Evolutionary conservation across 2,329 filamentous ascomycete species (phyloP).

Genomic region (Orbilia oligospora): DNA sequence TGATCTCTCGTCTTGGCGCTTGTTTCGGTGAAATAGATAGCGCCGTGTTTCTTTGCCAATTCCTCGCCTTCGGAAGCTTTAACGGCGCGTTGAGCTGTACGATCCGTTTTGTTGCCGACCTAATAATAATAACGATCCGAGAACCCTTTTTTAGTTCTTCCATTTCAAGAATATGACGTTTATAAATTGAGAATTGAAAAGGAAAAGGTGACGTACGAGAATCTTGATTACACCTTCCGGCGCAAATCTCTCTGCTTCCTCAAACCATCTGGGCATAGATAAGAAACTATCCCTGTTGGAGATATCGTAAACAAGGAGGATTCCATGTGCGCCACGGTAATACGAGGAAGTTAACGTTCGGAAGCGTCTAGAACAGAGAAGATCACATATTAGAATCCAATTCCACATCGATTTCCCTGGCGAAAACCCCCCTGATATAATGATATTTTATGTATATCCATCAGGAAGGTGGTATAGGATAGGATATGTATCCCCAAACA

Average conservation of each 20-base stretch:
- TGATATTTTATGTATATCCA: not conserved
- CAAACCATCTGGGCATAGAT: conserved; percentile 72
- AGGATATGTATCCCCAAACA: conserved; percentile 28
- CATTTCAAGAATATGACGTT: too few relatives aligned
- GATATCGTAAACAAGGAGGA: conserved; percentile 71
- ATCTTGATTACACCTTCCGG: conserved; percentile 70
- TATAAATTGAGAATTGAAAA: not conserved
- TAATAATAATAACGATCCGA: conserved; percentile 49
- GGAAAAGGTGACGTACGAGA: conserved; percentile 66
- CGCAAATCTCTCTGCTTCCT: conserved; percentile 71
- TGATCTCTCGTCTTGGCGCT: conserved; percentile 72
- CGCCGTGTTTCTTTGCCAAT: conserved; percentile 69
- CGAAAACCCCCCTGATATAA: too few relatives aligned
- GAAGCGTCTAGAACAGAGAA: conserved; percentile 67
- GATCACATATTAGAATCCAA: not conserved
- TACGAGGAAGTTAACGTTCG: conserved; percentile 71
- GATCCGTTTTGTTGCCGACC: conserved; percentile 72
- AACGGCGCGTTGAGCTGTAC: conserved; percentile 69
- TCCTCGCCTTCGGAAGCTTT: conserved; percentile 70
- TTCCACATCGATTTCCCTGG: too few relatives aligned
- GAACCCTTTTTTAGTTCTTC: not conserved
- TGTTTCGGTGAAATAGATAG: conserved; percentile 71
- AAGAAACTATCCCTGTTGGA: conserved; percentile 71
- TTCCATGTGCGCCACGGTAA: conserved; percentile 71
- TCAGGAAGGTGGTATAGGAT: not conserved